Evolutionary conservation across 148 eudicot species (phyloP), one percentile per base, ranked within the genome.

Genomic region (Camellia japonica): DNA sequence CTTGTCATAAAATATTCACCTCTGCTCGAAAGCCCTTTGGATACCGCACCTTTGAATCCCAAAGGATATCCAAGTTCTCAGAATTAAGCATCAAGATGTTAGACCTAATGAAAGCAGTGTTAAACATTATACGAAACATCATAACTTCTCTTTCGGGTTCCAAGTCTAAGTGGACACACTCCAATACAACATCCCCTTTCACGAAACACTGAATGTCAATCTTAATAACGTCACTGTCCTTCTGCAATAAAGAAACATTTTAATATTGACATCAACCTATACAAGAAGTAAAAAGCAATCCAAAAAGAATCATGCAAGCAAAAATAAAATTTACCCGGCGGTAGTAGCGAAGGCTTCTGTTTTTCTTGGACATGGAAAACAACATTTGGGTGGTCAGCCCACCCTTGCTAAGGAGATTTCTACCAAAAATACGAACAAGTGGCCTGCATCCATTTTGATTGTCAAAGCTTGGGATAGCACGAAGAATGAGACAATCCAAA

Each of bases 91-190:
- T 91, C 82, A 94, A 86, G 69, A 97, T 97, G 82, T 97, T 94
- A 47, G 99, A 97, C 80, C 99, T 86, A 63, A 97, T 97, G 87
- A 97, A 97, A 83, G 97, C 99, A 80, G 99, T 97, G 85, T 97
- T 97, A 73, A 97, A 97, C 95, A 94, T 87, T 80, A 94, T 87
- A 52, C 99, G 90, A 80, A 97, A 97, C 99, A 97, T 97, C 99
- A 97, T 97, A 78, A 94, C 91, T 86, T 97, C 99, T 86, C 99
- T 86, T 85, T 91, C 99, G n/a, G 94, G 86, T 77, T 94, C 98
- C 85, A 89, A 47, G 83, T 97, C 97, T 76, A 97, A 78, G 87
- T 97, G 99, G 60, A 97, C 89, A 76, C 99, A 97, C 85, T 97
- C 99, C 86, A 97, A 84, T 44, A 97, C 98, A 65, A 92, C 97